Evolutionary conservation across 331 rosid species (phyloP), one percentile per base, ranked within the genome.

Genomic region (Malus hybrid): DNA sequence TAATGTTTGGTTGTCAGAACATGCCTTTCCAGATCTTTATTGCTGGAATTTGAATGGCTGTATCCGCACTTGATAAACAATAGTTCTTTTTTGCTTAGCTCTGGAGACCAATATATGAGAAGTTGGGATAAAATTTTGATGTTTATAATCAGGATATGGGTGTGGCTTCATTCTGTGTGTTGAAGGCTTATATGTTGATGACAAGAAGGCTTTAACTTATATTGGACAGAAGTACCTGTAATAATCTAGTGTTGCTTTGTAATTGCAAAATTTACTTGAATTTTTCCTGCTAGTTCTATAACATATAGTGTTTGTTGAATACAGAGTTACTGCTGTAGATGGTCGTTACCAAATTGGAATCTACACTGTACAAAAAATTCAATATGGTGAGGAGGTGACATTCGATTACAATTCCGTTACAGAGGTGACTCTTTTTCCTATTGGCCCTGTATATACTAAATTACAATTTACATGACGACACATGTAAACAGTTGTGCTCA

Each of bases 291-390:
- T 11, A 67, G 59, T 46, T 76, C 44, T 56, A 29, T 33, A 10
- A 75, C 14, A 39, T 71, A 5, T 7, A 18, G 31, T 46, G 29
- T 72, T 65, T 72, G 22, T 34, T 46, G 71, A 80, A 59, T 71
- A 61, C 88, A 95, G 99, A 80, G 99, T 95, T 74, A 95, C 99
- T 44, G 99, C 99, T 39, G 99, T 95, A 54, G 93, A 84, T 80
- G 99, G 99, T 76, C 93, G 81, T 79, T 95, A 95, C 83, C 99
- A 92, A 85, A 95, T 95, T 73, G 99, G 99, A 80, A 95, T 95
- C 64, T 95, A 95, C 85, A 74, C 90, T 75, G 86, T 95, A 63
- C 97, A 93, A 19, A 76, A 85, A 79, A 95, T 95, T 84, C 96
- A 80, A 70, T 76, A 73, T 74, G 97, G 97, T 19, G 99, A 95